Base-by-base conservation (phyloP, 2,329 filamentous ascomycete genomes). In the Cladobotryum mycophilum region DNA sequence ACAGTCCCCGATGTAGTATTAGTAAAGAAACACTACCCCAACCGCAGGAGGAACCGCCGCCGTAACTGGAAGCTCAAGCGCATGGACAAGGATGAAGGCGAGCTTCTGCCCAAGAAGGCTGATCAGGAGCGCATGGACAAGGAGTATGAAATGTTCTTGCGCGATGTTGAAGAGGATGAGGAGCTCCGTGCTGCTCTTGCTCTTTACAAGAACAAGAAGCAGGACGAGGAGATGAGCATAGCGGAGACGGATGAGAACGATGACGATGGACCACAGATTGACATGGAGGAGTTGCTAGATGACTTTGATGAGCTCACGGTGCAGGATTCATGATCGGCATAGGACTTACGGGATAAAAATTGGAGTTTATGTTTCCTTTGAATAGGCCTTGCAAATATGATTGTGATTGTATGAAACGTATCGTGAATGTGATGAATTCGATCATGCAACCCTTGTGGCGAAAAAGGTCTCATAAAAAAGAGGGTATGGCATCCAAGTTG, bases 141-240 rank as follows among this genome's bases (percentile, higher is more conserved):
- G 58, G 93, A 99, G 70, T 99, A 95, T 71, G 93, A 99, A 74
- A 82, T 91, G 81, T 99, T 99, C 82, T 74, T 99, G 76, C 85
- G 87, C 42, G 93, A 99, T 68, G 89, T 99, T 11, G 95, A 99
- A 71, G 91, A 97, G 66, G 93, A 99, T 67, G 80, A 87, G 47
- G 93, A 99, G 64, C 76, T 96, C 58, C 79, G 93, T 49, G 80
- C 84, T 41, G 90, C 89, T 1, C 74, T 99, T 65, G 88, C 89
- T 42, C 68, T 99, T 61, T 99, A 96, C 74, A 96, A 92, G 74
- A 79, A 76, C 54, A 70, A 76, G 60, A 74, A 71, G 66, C 69
- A 72, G 66, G 70, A 73, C 1, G 82, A 86, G 53, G 81, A 79
- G 61, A 87, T 86, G 80, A 86, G 82, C 61, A 74, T 85, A 46